phyloP scores from a whole-genome alignment of 176 grass and related monocot genomes.

The Triticum urartu region DNA sequence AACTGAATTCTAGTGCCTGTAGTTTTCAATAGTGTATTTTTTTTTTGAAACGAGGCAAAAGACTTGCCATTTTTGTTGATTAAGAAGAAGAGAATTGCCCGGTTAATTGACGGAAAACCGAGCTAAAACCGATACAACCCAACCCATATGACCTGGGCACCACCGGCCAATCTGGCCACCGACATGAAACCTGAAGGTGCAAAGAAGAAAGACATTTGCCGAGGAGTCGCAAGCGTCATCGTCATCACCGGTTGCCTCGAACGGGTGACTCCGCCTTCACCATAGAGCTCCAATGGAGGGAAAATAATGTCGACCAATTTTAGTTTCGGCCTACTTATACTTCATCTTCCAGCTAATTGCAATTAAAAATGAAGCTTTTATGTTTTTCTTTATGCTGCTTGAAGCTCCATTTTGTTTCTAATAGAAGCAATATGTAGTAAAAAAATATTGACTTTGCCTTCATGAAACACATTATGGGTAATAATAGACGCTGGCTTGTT shows the following conservation, averaged over 20 bases:
- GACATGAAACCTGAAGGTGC: too few relatives aligned
- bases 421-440: slow-evolving; percentile 6
- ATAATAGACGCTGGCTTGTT: not conserved
- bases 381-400: not conserved
- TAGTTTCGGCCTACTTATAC: not conserved
- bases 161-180: too few relatives aligned
- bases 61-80: too few relatives aligned
- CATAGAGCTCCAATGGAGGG: not conserved
- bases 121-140: too few relatives aligned
- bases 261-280: too few relatives aligned
- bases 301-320: not conserved
- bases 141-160: too few relatives aligned
- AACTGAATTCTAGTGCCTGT: not conserved
- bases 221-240: too few relatives aligned
- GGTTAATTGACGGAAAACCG: too few relatives aligned
- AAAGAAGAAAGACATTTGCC: too few relatives aligned
- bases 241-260: too few relatives aligned
- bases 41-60: too few relatives aligned
- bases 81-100: too few relatives aligned
- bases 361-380: not conserved
- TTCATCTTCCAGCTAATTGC: not conserved
- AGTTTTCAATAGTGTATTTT: not conserved
- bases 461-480: not conserved
- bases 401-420: not conserved
- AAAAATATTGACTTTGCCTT: not conserved